Conservation (phyloP, 305 asterid species). For the Solanum hybrid region DNA sequence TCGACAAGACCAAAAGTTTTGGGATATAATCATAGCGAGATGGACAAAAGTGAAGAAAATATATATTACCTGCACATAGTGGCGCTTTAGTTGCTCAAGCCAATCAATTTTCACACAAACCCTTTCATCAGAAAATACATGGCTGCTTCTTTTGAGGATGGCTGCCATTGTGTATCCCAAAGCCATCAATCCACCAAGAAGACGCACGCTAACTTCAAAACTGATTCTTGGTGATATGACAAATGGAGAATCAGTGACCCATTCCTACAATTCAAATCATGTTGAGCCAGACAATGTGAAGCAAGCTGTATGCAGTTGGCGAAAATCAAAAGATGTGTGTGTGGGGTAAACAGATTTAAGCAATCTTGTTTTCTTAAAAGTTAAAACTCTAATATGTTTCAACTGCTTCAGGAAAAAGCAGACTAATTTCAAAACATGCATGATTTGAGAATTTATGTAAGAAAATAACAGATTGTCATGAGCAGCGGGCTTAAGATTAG, state of each 20-base stretch:
- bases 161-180: conserved; percentile 97
- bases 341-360: not conserved
- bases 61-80: conserved; percentile 71
- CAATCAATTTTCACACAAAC: conserved; percentile 90
- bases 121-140: conserved; percentile 66
- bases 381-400: not conserved
- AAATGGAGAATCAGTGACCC: conserved; percentile 95
- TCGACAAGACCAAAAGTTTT: not conserved
- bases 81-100: conserved; percentile 91
- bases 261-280: conserved; percentile 52
- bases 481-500: not conserved
- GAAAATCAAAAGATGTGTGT: not conserved
- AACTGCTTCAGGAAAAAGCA: not conserved
- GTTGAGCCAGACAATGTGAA: not conserved
- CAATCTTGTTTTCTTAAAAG: not conserved
- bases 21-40: not conserved
- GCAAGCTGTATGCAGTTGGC: not conserved
- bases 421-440: not conserved
- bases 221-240: conserved; percentile 99
- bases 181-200: conserved; percentile 99
- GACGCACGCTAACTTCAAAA: conserved; percentile 97
- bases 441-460: not conserved
- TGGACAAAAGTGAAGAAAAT: not conserved
- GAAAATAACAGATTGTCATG: not conserved
- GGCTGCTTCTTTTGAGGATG: conserved; percentile 95